Conservation (phyloP, 2,329 filamentous ascomycete genomes). For the Phialophora macrospora region DNA sequence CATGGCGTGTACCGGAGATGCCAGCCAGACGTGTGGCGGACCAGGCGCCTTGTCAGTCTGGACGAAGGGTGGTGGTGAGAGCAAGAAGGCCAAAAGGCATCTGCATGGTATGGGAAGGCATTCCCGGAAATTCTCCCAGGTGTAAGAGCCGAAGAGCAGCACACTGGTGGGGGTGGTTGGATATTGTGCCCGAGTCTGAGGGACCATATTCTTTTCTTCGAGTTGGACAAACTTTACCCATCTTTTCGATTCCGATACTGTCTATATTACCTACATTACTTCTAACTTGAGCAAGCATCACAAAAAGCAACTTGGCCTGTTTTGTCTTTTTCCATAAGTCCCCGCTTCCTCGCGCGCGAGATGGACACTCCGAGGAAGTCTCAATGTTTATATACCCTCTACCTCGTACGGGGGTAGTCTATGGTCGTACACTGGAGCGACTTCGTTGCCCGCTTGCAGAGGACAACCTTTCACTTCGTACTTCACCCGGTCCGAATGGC, state of each 20-base stretch:
- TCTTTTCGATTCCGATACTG: not conserved
- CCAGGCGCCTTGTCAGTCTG: slow-evolving; percentile 35
- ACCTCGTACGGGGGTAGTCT: too few relatives aligned
- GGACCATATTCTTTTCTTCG: not conserved
- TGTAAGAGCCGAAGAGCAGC: not conserved
- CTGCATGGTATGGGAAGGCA: slow-evolving; percentile 1
- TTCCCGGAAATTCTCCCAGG: not conserved
- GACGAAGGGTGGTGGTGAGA: slow-evolving; percentile 18
- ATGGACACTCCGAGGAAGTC: not conserved
- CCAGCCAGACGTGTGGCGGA: slow-evolving; percentile 59
- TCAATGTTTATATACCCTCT: too few relatives aligned
- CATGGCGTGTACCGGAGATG: slow-evolving; percentile 49
- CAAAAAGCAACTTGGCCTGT: not conserved
- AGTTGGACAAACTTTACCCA: not conserved
- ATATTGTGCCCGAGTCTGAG: too few relatives aligned
- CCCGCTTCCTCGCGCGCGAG: not conserved
- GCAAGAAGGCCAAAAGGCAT: slow-evolving; percentile 28
- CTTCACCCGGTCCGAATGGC: too few relatives aligned
- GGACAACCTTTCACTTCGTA: too few relatives aligned
- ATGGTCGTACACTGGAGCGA: too few relatives aligned
- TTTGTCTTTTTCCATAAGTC: not conserved
- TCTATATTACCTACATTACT: not conserved
- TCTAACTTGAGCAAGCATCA: not conserved
- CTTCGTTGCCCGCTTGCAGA: too few relatives aligned
- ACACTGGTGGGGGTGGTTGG: not conserved